Conservation (phyloP, 2,329 filamentous ascomycete genomes). For the Nothopassalora personata region DNA sequence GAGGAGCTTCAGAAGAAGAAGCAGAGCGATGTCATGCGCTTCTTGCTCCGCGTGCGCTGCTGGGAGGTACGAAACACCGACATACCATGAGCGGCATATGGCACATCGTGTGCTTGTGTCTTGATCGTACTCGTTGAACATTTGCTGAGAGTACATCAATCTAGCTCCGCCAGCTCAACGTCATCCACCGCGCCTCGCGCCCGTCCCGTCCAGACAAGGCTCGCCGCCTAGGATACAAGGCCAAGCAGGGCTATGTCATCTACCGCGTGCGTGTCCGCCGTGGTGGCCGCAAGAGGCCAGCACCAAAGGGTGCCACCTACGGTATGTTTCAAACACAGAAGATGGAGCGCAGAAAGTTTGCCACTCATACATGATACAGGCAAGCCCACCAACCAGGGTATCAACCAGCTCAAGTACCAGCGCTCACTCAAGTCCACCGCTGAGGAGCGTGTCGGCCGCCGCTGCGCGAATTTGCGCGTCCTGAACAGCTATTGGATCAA, state of each 20-base stretch:
- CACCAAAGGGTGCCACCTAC: slow-evolving; percentile 96
- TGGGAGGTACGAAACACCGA: slow-evolving; percentile 72
- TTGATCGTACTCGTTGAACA: slow-evolving; percentile 93
- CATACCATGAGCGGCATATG: slow-evolving; percentile 32
- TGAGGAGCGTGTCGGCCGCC: slow-evolving; percentile 99
- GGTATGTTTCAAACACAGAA: slow-evolving; percentile 55
- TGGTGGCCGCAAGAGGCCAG: slow-evolving; percentile 97
- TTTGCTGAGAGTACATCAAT: slow-evolving; percentile 99
- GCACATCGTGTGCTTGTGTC: slow-evolving; percentile 28
- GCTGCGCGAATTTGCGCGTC: slow-evolving; percentile 97
- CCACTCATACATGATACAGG: slow-evolving; percentile 51
- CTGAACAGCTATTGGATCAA: slow-evolving; percentile 99
- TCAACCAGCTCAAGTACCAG: slow-evolving; percentile 99
- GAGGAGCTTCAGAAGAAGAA: slow-evolving; percentile 99
- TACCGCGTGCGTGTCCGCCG: slow-evolving; percentile 98
- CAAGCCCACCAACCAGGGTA: slow-evolving; percentile 99
- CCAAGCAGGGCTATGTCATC: slow-evolving; percentile 99
- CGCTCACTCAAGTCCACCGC: slow-evolving; percentile 95
- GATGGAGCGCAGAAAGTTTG: slow-evolving; percentile 1
- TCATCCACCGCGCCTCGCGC: slow-evolving; percentile 97
- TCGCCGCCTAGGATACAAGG: slow-evolving; percentile 99
- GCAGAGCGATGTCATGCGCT: slow-evolving; percentile 99
- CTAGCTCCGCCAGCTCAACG: slow-evolving; percentile 98
- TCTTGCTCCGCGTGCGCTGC: slow-evolving; percentile 99
- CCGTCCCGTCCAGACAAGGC: slow-evolving; percentile 99